Base-by-base conservation (phyloP, 495 filamentous ascomycete species). In the Hypoxylon cercidicola region DNA sequence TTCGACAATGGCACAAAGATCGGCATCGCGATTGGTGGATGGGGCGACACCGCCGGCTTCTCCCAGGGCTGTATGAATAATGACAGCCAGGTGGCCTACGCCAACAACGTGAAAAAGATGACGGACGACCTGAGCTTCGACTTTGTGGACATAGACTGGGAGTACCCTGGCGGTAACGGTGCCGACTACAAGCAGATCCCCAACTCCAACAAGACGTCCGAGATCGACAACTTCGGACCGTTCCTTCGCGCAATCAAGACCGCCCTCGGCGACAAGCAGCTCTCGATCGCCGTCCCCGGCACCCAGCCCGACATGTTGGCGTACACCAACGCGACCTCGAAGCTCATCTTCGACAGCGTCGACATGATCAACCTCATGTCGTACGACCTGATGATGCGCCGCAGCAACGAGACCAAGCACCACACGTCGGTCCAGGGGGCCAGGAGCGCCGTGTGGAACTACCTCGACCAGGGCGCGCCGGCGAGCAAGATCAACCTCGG, bases 341-440 rank as follows among this genome's bases (percentile, higher is more conserved):
- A 83, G 10, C 64, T 79, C 59, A 86, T 89, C 66, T 84, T 79
- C 74, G 55, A 75, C 35, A 78, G 78, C 1, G 79, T 89, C 13
- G 86, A 90, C 69, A 84, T 84, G 70, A 77, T 89, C 74, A 89
- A 89, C 65, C 75, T 89, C 34, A 90, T 90, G 87, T 76, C 80
- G 20, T 90, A 89, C 73, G 88, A 90, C 69, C 72, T 89, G 60
- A 84, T 86, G 78, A 88, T 86, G 75, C 84, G 87, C 21, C 85
- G 85, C 13, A 81, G 88, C 71, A 82, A 78, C 64, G 69, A 75
- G 9, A 89, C 86, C 2, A 73, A 58, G n/a, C 85, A 88, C 71
- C 84, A 87, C 67, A 82, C 77, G 23, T 79, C 81, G 48, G 76
- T 89, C 34, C 56, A 68, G 39, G 79, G 72, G 15, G 83, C 81